phyloP scores from a whole-genome alignment of 306 rosid genomes.

The Morella rubra region DNA sequence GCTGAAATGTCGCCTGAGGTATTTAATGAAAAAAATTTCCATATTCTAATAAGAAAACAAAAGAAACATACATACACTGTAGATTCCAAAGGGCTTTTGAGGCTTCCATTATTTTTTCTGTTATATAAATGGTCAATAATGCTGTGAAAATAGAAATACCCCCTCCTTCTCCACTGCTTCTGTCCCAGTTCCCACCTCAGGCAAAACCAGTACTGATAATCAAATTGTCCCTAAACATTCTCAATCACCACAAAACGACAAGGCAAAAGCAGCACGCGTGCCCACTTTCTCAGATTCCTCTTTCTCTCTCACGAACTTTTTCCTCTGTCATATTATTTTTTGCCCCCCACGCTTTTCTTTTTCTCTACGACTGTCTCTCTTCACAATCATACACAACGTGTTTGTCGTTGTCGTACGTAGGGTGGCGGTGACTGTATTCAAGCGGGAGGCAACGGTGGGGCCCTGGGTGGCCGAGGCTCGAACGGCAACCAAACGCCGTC shows the following conservation, averaged over 20 bases:
- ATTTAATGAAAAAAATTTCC: background rate
- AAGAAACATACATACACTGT: background rate
- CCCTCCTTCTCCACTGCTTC: no score
- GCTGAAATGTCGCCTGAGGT: conserved; percentile 87
- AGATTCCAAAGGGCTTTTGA: no score
- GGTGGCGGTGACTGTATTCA: conserved; percentile 77
- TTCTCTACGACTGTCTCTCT: conserved; percentile 16
- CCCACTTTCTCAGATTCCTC: conserved; percentile 67
- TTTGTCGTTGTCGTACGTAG: conserved; percentile 45
- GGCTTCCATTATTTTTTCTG: background rate
- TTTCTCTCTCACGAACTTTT: background rate
- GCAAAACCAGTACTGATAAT: no score
- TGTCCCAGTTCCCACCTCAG: no score
- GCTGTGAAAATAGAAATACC: no score
- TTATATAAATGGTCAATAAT: no score
- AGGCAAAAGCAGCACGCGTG: conserved; percentile 80
- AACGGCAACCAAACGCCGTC: conserved; percentile 47
- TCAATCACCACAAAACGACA: conserved; percentile 68
- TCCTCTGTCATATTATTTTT: no score
- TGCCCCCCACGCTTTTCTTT: background rate
- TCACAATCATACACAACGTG: background rate
- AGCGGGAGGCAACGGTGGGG: conserved; percentile 37
- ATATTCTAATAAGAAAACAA: no score
- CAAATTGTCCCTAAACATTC: background rate
- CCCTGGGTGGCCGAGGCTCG: conserved; percentile 21